These are phyloP conservation scores for Calocera cornea DNA, from an alignment of 768 basidiomycete genomes.

Conservation along the genomic window DNA sequence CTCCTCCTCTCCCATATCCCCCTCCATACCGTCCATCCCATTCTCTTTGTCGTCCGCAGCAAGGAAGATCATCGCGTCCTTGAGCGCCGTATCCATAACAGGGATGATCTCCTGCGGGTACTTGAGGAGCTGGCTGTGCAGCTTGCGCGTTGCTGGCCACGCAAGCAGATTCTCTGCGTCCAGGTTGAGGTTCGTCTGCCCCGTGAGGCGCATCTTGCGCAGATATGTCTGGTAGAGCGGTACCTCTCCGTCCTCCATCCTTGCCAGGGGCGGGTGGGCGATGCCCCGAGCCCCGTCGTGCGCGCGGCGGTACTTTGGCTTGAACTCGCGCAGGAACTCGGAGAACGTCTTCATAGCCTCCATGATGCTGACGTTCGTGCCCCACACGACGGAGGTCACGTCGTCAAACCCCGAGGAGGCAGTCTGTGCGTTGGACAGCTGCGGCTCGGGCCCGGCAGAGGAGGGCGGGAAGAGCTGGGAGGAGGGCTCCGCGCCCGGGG, in stretches of 20 bases:
- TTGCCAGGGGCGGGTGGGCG: conserved; percentile 29
- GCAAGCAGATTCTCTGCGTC: conserved; percentile 76
- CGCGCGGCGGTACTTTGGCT: conserved; percentile 69
- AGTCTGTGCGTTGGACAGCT: conserved; percentile 43
- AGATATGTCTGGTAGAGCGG: conserved; percentile 69
- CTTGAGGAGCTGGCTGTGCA: conserved; percentile 71
- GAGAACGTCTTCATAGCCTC: conserved; percentile 86
- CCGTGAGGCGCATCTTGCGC: conserved; percentile 74
- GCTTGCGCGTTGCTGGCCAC: conserved; percentile 71
- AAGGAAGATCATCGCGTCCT: conserved; percentile 80
- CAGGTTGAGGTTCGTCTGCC: conserved; percentile 86
- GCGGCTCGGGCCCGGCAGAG: conserved; percentile 22
- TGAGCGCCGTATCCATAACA: conserved; percentile 91
- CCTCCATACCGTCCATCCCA: conserved; percentile 61
- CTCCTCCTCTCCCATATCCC: conserved; percentile 64
- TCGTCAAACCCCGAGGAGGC: conserved; percentile 59
- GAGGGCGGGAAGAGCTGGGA: not conserved
- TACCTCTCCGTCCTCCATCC: conserved; percentile 55
- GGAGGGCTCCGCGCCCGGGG: not conserved
- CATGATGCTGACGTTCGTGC: conserved; percentile 83
- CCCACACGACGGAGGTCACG: conserved; percentile 90
- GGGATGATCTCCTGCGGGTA: conserved; percentile 97
- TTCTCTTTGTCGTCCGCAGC: conserved; percentile 68
- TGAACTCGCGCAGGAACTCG: conserved; percentile 83
- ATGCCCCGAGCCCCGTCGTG: conserved; percentile 54